phyloP scores from a whole-genome alignment of 2,329 filamentous ascomycete genomes.

The Moelleriella libera region DNA sequence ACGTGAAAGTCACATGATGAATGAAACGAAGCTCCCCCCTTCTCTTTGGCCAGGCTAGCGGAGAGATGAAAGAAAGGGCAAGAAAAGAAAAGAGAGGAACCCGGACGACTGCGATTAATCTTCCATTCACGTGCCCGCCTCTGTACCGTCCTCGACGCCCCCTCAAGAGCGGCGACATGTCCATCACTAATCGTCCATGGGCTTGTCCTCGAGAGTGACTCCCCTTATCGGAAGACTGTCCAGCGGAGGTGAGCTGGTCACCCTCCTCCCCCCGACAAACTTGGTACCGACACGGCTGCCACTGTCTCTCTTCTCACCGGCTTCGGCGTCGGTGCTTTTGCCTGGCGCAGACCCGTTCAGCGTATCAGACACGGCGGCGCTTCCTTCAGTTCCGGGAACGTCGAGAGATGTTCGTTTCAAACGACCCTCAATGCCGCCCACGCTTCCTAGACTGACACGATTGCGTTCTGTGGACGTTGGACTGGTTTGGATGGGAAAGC shows the following conservation, averaged over 20 bases:
- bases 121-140: neutral
- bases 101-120: neutral
- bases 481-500: constrained; percentile 70
- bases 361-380: constrained; percentile 20
- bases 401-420: constrained; percentile 61
- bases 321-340: constrained; percentile 11
- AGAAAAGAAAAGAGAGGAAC: neutral
- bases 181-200: constrained; percentile 29
- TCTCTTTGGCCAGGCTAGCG: too few species aligned
- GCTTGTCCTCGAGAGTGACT: constrained; percentile 36
- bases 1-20: too few species aligned
- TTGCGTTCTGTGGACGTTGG: constrained; percentile 41
- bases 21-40: too few species aligned
- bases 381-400: constrained; percentile 50
- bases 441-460: constrained; percentile 33
- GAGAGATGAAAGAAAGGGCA: too few species aligned
- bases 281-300: constrained; percentile 29
- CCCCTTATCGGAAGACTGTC: constrained; percentile 21
- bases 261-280: constrained; percentile 36
- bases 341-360: constrained; percentile 24
- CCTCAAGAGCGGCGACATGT: too few species aligned
- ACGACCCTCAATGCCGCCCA: constrained; percentile 23
- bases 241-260: constrained; percentile 14
- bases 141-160: too few species aligned
- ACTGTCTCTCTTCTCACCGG: constrained; percentile 32